Conservation (phyloP, 169 alveolate species). For the Cryptosporidium sp. region DNA sequence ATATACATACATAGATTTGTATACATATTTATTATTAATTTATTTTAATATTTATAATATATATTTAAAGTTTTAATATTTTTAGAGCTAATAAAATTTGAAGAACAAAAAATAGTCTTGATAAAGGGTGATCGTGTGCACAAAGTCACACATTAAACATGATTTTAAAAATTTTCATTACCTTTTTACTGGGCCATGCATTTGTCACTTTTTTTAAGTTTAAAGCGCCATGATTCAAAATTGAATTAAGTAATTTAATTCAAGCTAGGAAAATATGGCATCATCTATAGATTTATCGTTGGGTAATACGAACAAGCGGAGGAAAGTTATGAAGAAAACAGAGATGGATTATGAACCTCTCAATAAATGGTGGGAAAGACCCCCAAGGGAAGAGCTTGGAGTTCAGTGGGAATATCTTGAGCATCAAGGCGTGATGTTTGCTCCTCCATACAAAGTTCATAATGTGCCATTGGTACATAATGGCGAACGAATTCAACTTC, state of each 20-base stretch:
- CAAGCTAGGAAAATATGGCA: not conserved
- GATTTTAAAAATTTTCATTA: not conserved
- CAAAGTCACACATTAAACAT: slow-evolving; percentile 12
- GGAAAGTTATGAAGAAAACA: slow-evolving; percentile 63
- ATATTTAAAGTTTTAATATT: not conserved
- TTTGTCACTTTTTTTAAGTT: not conserved
- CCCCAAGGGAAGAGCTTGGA: slow-evolving; percentile 78
- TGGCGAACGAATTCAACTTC: slow-evolving; percentile 88
- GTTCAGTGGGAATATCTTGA: slow-evolving; percentile 90
- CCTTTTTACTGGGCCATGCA: not conserved
- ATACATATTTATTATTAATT: too few species aligned
- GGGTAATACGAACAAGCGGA: slow-evolving; percentile 31
- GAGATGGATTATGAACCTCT: slow-evolving; percentile 83
- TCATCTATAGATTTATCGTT: slow-evolving; percentile 10
- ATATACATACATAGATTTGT: too few species aligned
- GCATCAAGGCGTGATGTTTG: slow-evolving; percentile 90
- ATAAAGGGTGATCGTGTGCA: slow-evolving; percentile 32
- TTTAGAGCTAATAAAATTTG: not conserved
- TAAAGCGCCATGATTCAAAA: slow-evolving; percentile 17
- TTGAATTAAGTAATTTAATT: not conserved
- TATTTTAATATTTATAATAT: not conserved
- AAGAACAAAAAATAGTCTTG: not conserved
- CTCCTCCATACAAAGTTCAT: slow-evolving; percentile 91
- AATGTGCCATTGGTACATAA: slow-evolving; percentile 86
- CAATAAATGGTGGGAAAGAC: slow-evolving; percentile 89